Evolutionary conservation across 83 land plant genomes (phyloP).

Genomic region (Thuja plicata): DNA sequence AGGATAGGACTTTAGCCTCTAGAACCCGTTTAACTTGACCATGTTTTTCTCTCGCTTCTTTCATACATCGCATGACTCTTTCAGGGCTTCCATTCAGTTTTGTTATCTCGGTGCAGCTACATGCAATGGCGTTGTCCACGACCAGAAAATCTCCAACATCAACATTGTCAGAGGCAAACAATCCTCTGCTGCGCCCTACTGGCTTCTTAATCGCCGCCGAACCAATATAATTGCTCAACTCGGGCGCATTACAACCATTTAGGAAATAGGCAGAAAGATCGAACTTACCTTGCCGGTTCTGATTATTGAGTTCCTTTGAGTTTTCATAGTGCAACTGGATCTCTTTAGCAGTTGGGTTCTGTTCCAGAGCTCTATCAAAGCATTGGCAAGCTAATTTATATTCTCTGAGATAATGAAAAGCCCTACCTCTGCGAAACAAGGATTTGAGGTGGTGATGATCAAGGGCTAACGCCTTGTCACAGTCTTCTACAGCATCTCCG

Average conservation of each 20-base stretch:
- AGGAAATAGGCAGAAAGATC: background rate
- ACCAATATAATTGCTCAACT: constrained; percentile 10
- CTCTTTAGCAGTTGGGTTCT: background rate
- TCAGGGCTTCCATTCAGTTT: too few species aligned
- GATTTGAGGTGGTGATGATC: background rate
- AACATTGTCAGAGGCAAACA: constrained; percentile 6
- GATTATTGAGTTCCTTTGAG: background rate
- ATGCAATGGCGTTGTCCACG: constrained; percentile 13
- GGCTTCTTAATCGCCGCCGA: background rate
- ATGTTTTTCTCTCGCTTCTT: too few species aligned
- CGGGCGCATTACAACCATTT: constrained; percentile 1
- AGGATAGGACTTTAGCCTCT: background rate
- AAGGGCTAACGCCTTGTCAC: background rate
- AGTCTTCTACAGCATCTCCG: background rate
- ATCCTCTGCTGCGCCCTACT: constrained; percentile 13
- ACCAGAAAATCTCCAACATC: constrained; percentile 14
- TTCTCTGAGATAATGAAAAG: background rate
- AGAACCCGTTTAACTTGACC: background rate
- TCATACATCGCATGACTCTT: too few species aligned
- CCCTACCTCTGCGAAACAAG: background rate
- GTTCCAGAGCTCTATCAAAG: background rate
- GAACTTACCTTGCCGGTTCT: background rate
- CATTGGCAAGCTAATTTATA: background rate
- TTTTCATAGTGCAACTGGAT: background rate
- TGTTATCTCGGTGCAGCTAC: background rate